These are phyloP conservation scores for Peterozyma toletana DNA, from an alignment of 805 yeast species.

Conservation along the genomic window DNA sequence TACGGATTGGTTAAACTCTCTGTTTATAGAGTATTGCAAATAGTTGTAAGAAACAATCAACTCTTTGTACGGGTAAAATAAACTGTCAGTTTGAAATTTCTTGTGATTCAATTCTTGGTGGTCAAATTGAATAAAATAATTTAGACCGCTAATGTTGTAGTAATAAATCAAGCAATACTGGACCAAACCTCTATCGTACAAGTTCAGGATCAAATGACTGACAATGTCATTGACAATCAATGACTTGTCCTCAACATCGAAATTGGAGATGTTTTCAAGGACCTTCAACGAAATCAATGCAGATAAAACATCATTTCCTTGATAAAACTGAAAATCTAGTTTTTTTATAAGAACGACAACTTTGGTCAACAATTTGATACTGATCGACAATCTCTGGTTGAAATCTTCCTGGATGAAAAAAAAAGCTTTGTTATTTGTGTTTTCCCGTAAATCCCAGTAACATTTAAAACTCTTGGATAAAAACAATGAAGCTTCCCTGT, in stretches of 20 bases:
- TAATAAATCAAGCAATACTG: constrained; percentile 14
- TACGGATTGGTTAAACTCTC: constrained; percentile 16
- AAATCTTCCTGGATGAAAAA: constrained; percentile 4
- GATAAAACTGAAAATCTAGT: constrained; percentile 8
- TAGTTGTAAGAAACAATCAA: constrained; percentile 17
- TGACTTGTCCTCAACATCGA: constrained; percentile 13
- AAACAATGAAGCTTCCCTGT: constrained; percentile 12
- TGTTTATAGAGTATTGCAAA: constrained; percentile 17
- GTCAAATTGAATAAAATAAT: constrained; percentile 4
- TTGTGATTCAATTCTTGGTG: constrained; percentile 7
- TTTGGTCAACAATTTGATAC: constrained; percentile 15
- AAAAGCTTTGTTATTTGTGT: neutral
- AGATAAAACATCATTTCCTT: constrained; percentile 13
- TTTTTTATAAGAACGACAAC: constrained; percentile 11
- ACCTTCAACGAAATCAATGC: constrained; percentile 14
- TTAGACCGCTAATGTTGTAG: constrained; percentile 15
- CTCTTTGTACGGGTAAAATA: constrained; percentile 4
- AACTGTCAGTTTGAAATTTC: constrained; percentile 8
- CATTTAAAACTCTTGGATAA: constrained; percentile 13
- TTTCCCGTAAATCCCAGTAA: constrained; percentile 8
- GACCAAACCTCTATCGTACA: constrained; percentile 11
- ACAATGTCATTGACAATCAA: constrained; percentile 14
- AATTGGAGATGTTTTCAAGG: constrained; percentile 15
- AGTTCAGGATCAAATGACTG: constrained; percentile 4
- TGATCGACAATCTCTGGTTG: constrained; percentile 3